Evolutionary conservation across 31 red algal genomes (phyloP).

Genomic region (Asparagopsis taxiformis): DNA sequence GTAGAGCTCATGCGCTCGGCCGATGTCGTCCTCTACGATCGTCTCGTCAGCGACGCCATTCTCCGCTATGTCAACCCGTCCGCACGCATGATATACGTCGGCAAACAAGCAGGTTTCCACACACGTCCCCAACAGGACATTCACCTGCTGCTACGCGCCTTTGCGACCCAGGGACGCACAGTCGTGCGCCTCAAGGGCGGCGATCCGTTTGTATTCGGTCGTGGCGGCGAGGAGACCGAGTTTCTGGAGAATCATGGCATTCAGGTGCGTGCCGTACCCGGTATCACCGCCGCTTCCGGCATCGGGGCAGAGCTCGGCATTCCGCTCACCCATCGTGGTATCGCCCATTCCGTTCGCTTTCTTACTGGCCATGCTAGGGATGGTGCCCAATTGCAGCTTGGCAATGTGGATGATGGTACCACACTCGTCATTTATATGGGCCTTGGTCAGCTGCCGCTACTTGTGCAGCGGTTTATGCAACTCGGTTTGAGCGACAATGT

Average conservation of each 20-base stretch:
- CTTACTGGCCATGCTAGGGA: constrained; percentile 66
- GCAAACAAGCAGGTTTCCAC: constrained; percentile 67
- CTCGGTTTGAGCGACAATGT: constrained; percentile 22
- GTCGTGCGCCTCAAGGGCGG: constrained; percentile 91
- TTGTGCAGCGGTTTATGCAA: constrained; percentile 3
- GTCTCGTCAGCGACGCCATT: constrained; percentile 50
- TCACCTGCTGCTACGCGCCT: constrained; percentile 29
- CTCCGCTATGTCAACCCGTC: constrained; percentile 12
- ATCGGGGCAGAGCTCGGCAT: constrained; percentile 63
- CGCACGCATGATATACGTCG: constrained; percentile 63
- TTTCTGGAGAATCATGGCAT: constrained; percentile 37
- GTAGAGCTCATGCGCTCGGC: constrained; percentile 56
- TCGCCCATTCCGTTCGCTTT: constrained; percentile 62
- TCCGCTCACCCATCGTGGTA: constrained; percentile 62
- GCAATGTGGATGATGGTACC: constrained; percentile 21
- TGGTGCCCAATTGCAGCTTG: constrained; percentile 9
- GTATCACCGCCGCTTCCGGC: constrained; percentile 75
- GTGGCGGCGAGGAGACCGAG: constrained; percentile 78
- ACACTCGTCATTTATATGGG: constrained; percentile 94
- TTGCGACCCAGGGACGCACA: constrained; percentile 12
- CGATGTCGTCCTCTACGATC: constrained; percentile 95
- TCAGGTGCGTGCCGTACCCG: constrained; percentile 35
- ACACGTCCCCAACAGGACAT: constrained; percentile 77
- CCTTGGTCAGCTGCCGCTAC: constrained; percentile 3
- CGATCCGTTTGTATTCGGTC: constrained; percentile 91